Base-by-base conservation (phyloP, 1,139 yeast species). In the Casaregolazyma lundiana region DNA sequence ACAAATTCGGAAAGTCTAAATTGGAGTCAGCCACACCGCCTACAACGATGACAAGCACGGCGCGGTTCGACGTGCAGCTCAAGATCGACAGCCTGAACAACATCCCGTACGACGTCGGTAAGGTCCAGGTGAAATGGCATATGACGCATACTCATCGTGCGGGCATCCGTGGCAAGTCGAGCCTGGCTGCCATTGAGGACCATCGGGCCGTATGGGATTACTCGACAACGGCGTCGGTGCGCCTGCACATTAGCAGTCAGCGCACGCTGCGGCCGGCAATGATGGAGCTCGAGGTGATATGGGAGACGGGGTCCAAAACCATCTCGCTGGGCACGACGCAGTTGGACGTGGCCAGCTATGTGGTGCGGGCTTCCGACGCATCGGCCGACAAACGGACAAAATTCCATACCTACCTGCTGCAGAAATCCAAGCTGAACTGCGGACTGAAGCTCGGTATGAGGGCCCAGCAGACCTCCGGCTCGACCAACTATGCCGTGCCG, bases 401-500 rank as follows among this genome's bases (percentile, higher is more conserved):
- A 71, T 30, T 73, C 78, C 17, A 75, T 81, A 47, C 76, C 83
- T 87, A 84, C 57, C 67, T 90, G 45, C 68, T 90, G 41, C 82
- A 82, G 55, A 77, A 86, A 32, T 83, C 95, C 8, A 87, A 87
- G 56, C 81, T 90, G 18, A 90, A 92, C 63, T 82, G 95, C 4
- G 82, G 89, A 38, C 66, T 87, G 38, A 80, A 76, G 57, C 72
- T 69, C 22, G 66, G 65, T 62, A 71, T 74, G 54, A 76, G 61
- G 61, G 74, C 64, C 63, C 74, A 56, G 55, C 73, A 75, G 43
- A 50, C 70, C 1, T 66, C 75, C 42, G 83, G 83, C 4, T 63
- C 66, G 8, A 50, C 60, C 1, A 67, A 64, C 39, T 72, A 60
- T 45, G 49, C 53, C 30, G 60, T 66, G 48, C 67, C 67, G 2